Percentiles rank a stretch among this genome's conserved stretches.
Evolutionary conservation across 202 grass and related monocot species (phyloP).

Genomic region (Hordeum pubiflorum): DNA sequence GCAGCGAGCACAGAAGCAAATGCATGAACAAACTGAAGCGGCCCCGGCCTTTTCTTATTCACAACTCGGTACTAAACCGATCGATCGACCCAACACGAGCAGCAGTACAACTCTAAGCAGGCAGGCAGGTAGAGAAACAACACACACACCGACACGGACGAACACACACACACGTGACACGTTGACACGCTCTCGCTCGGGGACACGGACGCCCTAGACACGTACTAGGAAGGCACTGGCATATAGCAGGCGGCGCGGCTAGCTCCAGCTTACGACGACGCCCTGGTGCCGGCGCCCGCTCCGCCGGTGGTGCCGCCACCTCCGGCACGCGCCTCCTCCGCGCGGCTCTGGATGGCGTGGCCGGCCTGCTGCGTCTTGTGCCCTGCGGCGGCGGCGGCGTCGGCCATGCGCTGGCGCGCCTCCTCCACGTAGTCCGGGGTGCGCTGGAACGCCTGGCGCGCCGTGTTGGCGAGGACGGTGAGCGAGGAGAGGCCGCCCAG

Average conservation of each 20-base stretch:
- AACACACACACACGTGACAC: background rate
- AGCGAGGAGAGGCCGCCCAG: conserved; percentile 68
- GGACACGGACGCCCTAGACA: background rate
- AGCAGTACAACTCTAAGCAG: too few relatives aligned
- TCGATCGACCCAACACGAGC: background rate
- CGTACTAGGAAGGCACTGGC: background rate
- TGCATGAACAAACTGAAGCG: background rate
- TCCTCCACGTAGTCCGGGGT: conserved; percentile 62
- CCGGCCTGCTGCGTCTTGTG: conserved; percentile 56
- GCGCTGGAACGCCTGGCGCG: conserved; percentile 38
- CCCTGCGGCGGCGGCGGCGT: conserved; percentile 39
- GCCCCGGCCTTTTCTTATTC: background rate
- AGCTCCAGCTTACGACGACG: conserved; percentile 9
- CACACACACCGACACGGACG: background rate
- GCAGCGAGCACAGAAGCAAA: background rate
- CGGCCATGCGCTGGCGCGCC: conserved; percentile 50
- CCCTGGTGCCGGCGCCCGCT: background rate
- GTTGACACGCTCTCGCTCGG: background rate
- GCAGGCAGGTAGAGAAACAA: background rate
- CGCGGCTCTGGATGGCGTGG: conserved; percentile 50
- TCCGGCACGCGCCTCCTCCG: conserved; percentile 33
- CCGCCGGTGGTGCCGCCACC: background rate
- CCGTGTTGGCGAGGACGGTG: conserved; percentile 41
- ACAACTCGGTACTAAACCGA: background rate
- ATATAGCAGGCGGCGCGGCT: background rate